Percentiles rank a stretch among this genome's conserved stretches.
phyloP scores from a whole-genome alignment of 306 rosid species.

The Cicer yamashitae region DNA sequence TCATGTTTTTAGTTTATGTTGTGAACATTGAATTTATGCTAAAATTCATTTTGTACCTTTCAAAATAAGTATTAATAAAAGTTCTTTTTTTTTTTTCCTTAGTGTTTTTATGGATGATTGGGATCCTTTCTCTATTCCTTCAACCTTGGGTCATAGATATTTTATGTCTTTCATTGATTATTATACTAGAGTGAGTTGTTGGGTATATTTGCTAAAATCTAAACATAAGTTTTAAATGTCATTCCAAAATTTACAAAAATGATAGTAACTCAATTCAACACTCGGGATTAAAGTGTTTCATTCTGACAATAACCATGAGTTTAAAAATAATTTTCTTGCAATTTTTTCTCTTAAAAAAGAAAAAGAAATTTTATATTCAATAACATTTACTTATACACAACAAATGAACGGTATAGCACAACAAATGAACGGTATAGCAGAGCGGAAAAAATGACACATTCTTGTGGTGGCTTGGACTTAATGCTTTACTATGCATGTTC shows the following conservation, averaged over 20 bases:
- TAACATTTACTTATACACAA: too few relatives aligned
- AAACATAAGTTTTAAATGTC: background rate
- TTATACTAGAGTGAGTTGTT: background rate
- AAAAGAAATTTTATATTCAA: too few relatives aligned
- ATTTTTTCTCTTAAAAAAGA: background rate
- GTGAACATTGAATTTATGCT: background rate
- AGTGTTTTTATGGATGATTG: background rate
- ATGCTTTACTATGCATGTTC: slow-evolving; percentile 10
- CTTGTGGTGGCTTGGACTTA: background rate
- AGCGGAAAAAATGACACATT: too few relatives aligned
- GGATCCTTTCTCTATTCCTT: background rate
- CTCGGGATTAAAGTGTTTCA: background rate
- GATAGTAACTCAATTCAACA: background rate
- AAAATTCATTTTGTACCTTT: background rate
- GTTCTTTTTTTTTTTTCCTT: background rate
- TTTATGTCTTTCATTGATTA: background rate
- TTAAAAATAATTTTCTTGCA: background rate
- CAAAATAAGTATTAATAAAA: background rate
- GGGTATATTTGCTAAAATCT: slow-evolving; percentile 3
- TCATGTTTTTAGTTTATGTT: background rate
- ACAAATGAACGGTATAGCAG: background rate
- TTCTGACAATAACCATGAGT: background rate
- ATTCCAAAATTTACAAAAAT: background rate
- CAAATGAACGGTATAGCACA: background rate
- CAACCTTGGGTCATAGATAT: background rate